Evolutionary conservation across 2,329 filamentous ascomycete genomes (phyloP).

Genomic region (Ceratocystiopsis minuta): DNA sequence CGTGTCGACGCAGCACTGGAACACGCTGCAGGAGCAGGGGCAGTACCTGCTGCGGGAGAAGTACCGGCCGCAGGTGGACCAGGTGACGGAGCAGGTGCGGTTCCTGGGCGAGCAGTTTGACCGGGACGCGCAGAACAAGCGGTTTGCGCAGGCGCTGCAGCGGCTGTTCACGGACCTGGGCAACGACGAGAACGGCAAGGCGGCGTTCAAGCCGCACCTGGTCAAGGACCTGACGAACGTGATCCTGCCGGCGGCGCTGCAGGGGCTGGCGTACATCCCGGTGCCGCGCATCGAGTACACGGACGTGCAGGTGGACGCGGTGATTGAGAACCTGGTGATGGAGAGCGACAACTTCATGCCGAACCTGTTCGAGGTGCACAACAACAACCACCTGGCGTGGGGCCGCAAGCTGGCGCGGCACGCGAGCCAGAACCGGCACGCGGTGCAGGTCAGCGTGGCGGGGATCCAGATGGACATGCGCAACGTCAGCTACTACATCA

Average conservation of each 20-base stretch:
- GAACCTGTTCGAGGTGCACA: constrained; percentile 73
- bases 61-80: constrained; percentile 73
- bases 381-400: constrained; percentile 89
- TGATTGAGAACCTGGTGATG: constrained; percentile 87
- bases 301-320: constrained; percentile 65
- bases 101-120: constrained; percentile 84
- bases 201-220: constrained; percentile 81
- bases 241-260: constrained; percentile 66
- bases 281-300: constrained; percentile 88
- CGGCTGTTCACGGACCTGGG: constrained; percentile 82
- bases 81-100: constrained; percentile 74
- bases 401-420: constrained; percentile 77
- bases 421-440: constrained; percentile 62
- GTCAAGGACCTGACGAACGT: constrained; percentile 76
- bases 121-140: constrained; percentile 68
- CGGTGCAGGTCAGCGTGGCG: constrained; percentile 63
- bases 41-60: constrained; percentile 74
- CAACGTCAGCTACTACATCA: constrained; percentile 87
- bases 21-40: constrained; percentile 68
- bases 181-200: constrained; percentile 66
- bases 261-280: constrained; percentile 76
- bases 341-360: constrained; percentile 96
- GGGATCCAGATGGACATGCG: constrained; percentile 84
- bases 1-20: constrained; percentile 62
- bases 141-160: constrained; percentile 56